Percentiles rank a stretch among this genome's conserved stretches.
phyloP scores from a whole-genome alignment of 176 grass and related monocot genomes.

The Musa beccarii region DNA sequence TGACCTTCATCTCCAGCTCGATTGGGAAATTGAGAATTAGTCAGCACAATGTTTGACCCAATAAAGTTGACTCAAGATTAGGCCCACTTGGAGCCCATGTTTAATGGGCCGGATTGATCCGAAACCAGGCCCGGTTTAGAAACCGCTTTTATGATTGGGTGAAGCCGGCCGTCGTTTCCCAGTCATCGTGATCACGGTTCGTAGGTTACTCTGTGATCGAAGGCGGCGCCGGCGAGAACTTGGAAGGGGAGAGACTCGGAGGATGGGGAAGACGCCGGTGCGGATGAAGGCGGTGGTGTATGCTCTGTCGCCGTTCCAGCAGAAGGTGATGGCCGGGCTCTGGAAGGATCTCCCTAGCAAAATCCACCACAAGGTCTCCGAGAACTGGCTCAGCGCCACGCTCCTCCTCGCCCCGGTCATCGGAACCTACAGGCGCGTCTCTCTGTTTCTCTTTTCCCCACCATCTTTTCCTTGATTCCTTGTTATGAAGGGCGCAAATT shows the following conservation, averaged over 20 bases:
- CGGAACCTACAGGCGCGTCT: slow-evolving; percentile 73
- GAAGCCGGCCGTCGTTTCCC: too few relatives aligned
- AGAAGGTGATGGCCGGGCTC: slow-evolving; percentile 94
- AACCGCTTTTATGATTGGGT: too few relatives aligned
- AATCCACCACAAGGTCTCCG: slow-evolving; percentile 97
- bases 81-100: too few relatives aligned
- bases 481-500: not conserved
- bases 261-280: slow-evolving; percentile 87
- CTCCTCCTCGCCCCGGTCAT: slow-evolving; percentile 66
- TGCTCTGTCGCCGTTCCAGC: slow-evolving; percentile 92
- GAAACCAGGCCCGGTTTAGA: too few relatives aligned
- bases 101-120: too few relatives aligned
- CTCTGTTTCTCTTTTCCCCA: not conserved
- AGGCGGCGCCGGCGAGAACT: not conserved
- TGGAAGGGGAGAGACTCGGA: not conserved
- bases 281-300: slow-evolving; percentile 97
- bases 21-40: too few relatives aligned
- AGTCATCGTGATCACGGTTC: too few relatives aligned
- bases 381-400: slow-evolving; percentile 96
- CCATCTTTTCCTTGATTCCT: not conserved
- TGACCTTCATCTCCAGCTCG: too few relatives aligned
- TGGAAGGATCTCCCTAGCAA: slow-evolving; percentile 97
- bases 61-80: too few relatives aligned
- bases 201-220: too few relatives aligned
- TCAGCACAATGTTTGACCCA: too few relatives aligned